phyloP scores from a whole-genome alignment of 2,329 filamentous ascomycete species.

The Beauveria rudraprayagi region DNA sequence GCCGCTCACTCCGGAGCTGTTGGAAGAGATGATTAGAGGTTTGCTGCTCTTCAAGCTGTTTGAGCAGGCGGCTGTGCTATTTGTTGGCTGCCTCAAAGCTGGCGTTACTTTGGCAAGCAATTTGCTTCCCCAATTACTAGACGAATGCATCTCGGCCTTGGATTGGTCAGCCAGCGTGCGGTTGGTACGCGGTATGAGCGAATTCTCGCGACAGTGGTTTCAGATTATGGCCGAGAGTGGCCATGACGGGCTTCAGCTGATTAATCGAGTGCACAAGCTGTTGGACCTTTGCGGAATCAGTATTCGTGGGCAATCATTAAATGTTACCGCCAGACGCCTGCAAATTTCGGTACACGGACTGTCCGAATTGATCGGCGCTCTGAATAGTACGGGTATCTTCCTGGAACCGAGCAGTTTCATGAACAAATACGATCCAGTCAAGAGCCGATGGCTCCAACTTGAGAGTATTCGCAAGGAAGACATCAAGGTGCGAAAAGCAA shows the following conservation, averaged over 20 bases:
- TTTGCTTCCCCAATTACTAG: constrained; percentile 30
- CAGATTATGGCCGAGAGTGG: constrained; percentile 18
- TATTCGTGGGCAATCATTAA: neutral
- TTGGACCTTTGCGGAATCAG: constrained; percentile 29
- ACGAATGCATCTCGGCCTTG: constrained; percentile 32
- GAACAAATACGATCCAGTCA: neutral
- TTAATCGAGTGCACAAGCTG: constrained; percentile 25
- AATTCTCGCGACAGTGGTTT: constrained; percentile 20
- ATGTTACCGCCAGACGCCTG: constrained; percentile 16
- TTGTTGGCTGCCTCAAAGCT: constrained; percentile 31
- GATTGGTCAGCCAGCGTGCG: constrained; percentile 31
- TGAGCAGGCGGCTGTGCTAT: constrained; percentile 35
- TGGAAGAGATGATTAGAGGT: constrained; percentile 39
- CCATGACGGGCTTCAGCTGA: constrained; percentile 19
- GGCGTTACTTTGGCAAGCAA: constrained; percentile 23
- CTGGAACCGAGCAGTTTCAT: neutral
- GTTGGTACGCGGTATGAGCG: constrained; percentile 23
- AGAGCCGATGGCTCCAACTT: constrained; percentile 24
- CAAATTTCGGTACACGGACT: constrained; percentile 19
- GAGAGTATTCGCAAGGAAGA: constrained; percentile 28
- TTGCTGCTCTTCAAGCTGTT: constrained; percentile 40
- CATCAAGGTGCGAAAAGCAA: constrained; percentile 21
- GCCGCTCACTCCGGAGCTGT: constrained; percentile 28
- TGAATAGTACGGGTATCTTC: neutral
- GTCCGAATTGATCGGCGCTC: neutral